Evolutionary conservation across 2,329 filamentous ascomycete species (phyloP).

Genomic region (Alternaria sp.): DNA sequence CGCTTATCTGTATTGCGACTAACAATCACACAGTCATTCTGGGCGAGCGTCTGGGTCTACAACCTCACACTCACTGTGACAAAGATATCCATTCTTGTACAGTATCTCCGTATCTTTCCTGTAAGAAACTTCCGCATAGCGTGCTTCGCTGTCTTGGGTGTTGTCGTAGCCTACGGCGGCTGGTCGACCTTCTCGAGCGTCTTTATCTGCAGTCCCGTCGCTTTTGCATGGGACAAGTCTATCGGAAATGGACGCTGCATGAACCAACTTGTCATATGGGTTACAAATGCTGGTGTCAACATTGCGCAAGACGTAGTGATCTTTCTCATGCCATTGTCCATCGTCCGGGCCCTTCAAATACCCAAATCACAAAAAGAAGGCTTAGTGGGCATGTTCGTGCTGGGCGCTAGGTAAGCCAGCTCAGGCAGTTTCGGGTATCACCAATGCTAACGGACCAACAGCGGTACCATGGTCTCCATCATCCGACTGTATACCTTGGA

Average conservation of each 20-base stretch:
- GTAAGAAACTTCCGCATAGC: conserved; percentile 32
- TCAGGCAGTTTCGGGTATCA: neutral
- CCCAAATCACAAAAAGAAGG: conserved; percentile 44
- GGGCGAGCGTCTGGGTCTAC: conserved; percentile 44
- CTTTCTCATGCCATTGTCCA: conserved; percentile 39
- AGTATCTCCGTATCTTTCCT: conserved; percentile 42
- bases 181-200: conserved; percentile 44
- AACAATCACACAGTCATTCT: conserved; percentile 37
- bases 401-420: conserved; percentile 46
- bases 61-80: conserved; percentile 38
- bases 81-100: conserved; percentile 43
- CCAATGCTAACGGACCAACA: conserved; percentile 17
- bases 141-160: conserved; percentile 35
- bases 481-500: conserved; percentile 42
- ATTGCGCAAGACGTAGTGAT: conserved; percentile 43
- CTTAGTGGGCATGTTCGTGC: conserved; percentile 45
- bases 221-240: conserved; percentile 41
- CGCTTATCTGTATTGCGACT: conserved; percentile 8
- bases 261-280: conserved; percentile 39
- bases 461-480: conserved; percentile 43
- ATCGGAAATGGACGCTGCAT: conserved; percentile 36
- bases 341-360: conserved; percentile 41
- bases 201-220: conserved; percentile 41
- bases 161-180: conserved; percentile 32
- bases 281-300: conserved; percentile 39